Percentiles rank a stretch among this genome's conserved stretches.
Conservation (phyloP, 148 eudicot genomes). For the Drosera capensis region DNA sequence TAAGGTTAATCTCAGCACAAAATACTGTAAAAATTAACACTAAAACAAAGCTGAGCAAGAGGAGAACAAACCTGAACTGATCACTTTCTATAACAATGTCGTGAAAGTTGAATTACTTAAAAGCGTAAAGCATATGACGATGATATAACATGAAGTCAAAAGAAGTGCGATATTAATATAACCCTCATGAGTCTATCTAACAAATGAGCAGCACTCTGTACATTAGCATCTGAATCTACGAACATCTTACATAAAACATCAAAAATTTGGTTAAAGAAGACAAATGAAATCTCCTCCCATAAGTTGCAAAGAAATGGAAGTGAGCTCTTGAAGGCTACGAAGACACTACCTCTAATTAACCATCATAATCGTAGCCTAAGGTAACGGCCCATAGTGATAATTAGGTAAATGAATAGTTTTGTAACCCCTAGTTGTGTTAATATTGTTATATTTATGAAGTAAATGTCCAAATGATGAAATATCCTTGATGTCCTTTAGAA, state of each 20-base stretch:
- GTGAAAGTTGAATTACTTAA: conserved; percentile 27
- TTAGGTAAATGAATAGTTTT: too few species aligned
- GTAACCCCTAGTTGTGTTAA: too few species aligned
- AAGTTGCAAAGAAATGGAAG: conserved; percentile 47
- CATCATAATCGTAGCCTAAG: conserved; percentile 41
- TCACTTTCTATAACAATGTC: conserved; percentile 96
- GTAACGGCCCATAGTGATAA: too few species aligned
- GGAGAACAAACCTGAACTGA: conserved; percentile 68
- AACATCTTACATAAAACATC: conserved; percentile 95
- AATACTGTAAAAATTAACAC: too few species aligned
- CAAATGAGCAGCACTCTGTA: conserved; percentile 99
- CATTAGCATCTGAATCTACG: conserved; percentile 90
- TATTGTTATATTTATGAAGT: too few species aligned
- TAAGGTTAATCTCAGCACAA: too few species aligned
- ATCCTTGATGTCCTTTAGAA: too few species aligned
- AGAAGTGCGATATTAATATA: not conserved
- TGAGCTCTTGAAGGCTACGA: conserved; percentile 5
- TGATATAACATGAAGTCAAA: not conserved
- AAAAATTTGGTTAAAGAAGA: conserved; percentile 85
- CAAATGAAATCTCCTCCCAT: conserved; percentile 94
- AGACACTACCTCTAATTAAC: conserved; percentile 1
- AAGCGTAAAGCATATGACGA: conserved; percentile 8
- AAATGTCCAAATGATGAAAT: too few species aligned
- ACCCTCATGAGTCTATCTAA: conserved; percentile 98
- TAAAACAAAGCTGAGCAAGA: conserved; percentile 1